phyloP scores from a whole-genome alignment of 2,329 filamentous ascomycete genomes.

The Sporothrix variecibatus region DNA sequence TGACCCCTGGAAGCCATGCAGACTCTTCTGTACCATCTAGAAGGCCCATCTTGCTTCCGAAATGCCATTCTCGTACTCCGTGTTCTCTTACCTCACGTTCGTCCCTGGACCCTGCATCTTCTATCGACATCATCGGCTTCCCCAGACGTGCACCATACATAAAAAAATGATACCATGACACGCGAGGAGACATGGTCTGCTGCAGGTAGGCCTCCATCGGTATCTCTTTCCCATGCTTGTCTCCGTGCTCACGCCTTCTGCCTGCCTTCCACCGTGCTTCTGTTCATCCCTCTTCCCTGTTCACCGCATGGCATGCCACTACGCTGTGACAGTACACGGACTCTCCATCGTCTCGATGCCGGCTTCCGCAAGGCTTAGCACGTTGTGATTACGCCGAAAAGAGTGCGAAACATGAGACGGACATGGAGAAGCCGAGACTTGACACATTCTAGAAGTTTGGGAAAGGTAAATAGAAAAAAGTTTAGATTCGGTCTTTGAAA shows the following conservation, averaged over 20 bases:
- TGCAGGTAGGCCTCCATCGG: neutral
- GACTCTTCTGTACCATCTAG: neutral
- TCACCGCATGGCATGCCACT: neutral
- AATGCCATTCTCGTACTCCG: neutral
- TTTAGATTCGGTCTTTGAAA: neutral
- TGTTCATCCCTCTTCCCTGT: neutral
- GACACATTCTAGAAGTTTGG: neutral
- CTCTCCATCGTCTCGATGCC: neutral
- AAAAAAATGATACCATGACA: neutral
- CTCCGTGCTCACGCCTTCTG: neutral
- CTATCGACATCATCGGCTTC: neutral
- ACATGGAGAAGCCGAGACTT: neutral
- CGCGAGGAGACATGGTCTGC: neutral
- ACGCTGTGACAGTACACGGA: neutral
- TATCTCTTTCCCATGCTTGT: neutral
- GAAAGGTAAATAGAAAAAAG: neutral
- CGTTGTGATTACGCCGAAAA: neutral
- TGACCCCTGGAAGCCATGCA: neutral
- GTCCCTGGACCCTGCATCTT: neutral
- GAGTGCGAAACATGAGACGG: slow-evolving; percentile 7
- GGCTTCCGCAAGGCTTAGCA: neutral
- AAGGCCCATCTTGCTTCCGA: neutral
- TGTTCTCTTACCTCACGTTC: neutral
- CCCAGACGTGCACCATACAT: neutral
- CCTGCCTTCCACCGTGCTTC: neutral